Evolutionary conservation across 768 basidiomycete species (phyloP).

Genomic region (Termitomyces sp.): DNA sequence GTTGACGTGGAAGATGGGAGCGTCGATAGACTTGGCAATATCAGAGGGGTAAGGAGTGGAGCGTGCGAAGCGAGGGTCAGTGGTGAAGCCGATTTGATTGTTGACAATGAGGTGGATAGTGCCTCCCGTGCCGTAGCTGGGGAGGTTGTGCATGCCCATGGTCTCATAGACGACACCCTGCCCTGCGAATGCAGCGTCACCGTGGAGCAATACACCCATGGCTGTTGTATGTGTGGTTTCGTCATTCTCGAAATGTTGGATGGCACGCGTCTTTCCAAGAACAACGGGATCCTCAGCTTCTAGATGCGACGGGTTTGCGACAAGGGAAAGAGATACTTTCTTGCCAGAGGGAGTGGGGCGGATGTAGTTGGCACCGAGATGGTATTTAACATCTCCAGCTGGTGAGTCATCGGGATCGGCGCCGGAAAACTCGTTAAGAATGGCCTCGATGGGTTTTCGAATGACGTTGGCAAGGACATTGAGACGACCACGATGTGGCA

Average conservation of each 20-base stretch:
- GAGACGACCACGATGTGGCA: slow-evolving; percentile 98
- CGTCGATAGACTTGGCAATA: slow-evolving; percentile 96
- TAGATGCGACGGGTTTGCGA: slow-evolving; percentile 97
- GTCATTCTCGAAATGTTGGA: slow-evolving; percentile 93
- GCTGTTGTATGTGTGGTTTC: slow-evolving; percentile 78
- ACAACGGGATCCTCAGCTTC: slow-evolving; percentile 98
- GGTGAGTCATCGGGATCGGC: slow-evolving; percentile 62
- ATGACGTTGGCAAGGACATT: slow-evolving; percentile 99
- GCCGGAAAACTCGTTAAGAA: slow-evolving; percentile 94
- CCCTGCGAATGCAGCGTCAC: slow-evolving; percentile 97
- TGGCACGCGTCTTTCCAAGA: slow-evolving; percentile 96
- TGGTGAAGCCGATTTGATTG: slow-evolving; percentile 99
- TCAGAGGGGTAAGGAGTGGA: slow-evolving; percentile 98
- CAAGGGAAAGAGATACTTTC: slow-evolving; percentile 94
- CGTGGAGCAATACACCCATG: slow-evolving; percentile 95
- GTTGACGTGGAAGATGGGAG: slow-evolving; percentile 99
- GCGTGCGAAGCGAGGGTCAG: slow-evolving; percentile 95
- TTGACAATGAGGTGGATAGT: slow-evolving; percentile 98
- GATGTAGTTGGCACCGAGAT: slow-evolving; percentile 98
- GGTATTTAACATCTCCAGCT: slow-evolving; percentile 98
- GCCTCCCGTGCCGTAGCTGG: slow-evolving; percentile 94
- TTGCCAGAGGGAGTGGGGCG: slow-evolving; percentile 97
- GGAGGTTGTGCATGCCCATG: slow-evolving; percentile 96
- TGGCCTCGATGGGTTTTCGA: slow-evolving; percentile 96
- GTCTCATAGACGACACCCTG: slow-evolving; percentile 99